These are phyloP conservation scores for Trapa bicornis DNA, from an alignment of 345 rosid genomes.

Conservation along the genomic window DNA sequence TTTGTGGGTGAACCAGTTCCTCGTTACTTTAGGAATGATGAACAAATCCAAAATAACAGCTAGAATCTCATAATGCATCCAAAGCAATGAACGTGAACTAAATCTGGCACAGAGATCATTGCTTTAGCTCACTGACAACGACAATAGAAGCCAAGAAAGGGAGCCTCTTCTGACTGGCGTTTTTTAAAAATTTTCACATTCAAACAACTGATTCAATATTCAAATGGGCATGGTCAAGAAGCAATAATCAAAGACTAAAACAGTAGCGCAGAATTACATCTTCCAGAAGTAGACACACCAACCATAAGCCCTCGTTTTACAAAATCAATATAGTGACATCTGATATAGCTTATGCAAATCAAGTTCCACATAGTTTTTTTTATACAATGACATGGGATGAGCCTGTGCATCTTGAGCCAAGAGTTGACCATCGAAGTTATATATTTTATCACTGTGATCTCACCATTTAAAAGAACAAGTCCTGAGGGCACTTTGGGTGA, in stretches of 20 bases:
- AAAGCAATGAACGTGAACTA: neutral
- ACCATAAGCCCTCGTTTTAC: no score
- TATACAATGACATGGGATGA: neutral
- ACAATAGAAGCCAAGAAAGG: neutral
- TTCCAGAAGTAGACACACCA: no score
- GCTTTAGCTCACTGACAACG: neutral
- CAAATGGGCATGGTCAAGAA: neutral
- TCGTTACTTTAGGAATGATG: neutral
- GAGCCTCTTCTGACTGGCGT: neutral
- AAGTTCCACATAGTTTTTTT: neutral
- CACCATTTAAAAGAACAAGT: neutral
- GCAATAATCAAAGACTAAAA: neutral
- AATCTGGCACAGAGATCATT: neutral
- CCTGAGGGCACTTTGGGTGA: neutral
- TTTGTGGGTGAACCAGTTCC: constrained; percentile 15
- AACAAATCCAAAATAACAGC: neutral
- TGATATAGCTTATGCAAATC: neutral
- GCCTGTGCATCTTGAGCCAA: neutral
- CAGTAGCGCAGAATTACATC: neutral
- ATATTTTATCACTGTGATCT: neutral
- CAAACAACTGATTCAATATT: neutral
- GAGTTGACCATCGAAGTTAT: neutral
- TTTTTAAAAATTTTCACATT: neutral
- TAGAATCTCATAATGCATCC: neutral
- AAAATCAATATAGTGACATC: neutral